Percentiles rank a stretch among this genome's conserved stretches.
Evolutionary conservation across 768 basidiomycete species (phyloP).

Genomic region (Nidularia sp.): DNA sequence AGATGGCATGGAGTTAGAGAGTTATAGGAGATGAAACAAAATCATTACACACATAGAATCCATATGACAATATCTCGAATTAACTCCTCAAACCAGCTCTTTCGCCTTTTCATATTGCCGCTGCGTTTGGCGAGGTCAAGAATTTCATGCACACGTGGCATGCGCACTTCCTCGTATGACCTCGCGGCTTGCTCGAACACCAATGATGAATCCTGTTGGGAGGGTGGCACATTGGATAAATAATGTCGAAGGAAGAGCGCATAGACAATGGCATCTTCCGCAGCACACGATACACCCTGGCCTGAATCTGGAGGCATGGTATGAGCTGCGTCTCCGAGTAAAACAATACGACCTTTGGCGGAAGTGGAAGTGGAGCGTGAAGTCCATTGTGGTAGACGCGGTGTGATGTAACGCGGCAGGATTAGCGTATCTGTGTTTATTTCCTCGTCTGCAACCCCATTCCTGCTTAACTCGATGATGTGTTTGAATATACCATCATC

Average conservation of each 20-base stretch:
- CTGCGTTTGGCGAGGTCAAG: constrained; percentile 26
- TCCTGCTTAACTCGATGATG: too few species aligned
- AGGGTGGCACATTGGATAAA: background rate
- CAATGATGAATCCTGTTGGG: constrained; percentile 2
- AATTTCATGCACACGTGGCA: constrained; percentile 25
- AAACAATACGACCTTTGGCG: constrained; percentile 25
- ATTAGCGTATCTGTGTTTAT: constrained; percentile 17
- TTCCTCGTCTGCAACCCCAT: too few species aligned
- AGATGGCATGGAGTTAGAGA: background rate
- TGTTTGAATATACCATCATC: background rate
- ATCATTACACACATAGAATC: constrained; percentile 21
- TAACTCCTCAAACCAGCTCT: constrained; percentile 21
- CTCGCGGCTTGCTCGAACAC: constrained; percentile 14
- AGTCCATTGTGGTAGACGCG: constrained; percentile 29
- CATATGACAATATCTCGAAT: constrained; percentile 28
- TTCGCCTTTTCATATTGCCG: constrained; percentile 24
- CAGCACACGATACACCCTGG: constrained; percentile 36
- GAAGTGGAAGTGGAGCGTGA: constrained; percentile 14
- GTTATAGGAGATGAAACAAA: background rate
- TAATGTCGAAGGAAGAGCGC: constrained; percentile 30
- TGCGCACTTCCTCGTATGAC: constrained; percentile 28
- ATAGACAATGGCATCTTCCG: constrained; percentile 33
- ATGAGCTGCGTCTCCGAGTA: constrained; percentile 40
- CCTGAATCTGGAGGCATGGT: constrained; percentile 38
- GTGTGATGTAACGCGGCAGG: constrained; percentile 31